A percentile compares a stretch with the other conserved stretches of the same genome.
Conservation (phyloP, 768 basidiomycete species). For the Pisolithus microcarpus region DNA sequence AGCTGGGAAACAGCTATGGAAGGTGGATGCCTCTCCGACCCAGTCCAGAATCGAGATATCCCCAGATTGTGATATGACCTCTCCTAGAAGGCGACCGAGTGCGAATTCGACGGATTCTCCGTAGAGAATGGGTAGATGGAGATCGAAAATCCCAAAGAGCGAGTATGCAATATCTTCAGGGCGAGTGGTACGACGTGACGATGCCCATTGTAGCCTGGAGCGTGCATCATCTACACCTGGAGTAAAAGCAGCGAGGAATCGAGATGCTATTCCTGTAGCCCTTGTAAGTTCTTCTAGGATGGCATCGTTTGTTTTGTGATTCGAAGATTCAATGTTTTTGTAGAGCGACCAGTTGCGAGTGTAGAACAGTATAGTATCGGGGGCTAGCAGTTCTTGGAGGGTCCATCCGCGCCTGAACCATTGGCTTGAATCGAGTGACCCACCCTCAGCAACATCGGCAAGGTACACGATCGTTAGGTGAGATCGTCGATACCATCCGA, state of each 20-base stretch:
- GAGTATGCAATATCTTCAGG: constrained; percentile 4
- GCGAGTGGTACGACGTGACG: background rate
- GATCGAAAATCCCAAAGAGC: constrained; percentile 3
- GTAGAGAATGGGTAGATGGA: background rate
- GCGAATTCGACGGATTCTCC: background rate
- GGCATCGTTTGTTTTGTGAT: background rate
- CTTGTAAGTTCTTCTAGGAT: background rate
- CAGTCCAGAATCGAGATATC: background rate
- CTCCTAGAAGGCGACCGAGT: background rate
- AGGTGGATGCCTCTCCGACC: background rate
- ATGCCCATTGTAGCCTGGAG: background rate
- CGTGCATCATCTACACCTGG: constrained; percentile 2
- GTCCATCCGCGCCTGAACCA: constrained; percentile 5
- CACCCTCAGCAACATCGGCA: background rate
- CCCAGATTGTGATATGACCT: background rate
- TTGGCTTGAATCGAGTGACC: background rate
- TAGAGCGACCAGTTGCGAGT: constrained; percentile 1
- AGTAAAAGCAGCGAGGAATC: background rate
- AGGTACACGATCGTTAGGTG: constrained; percentile 1
- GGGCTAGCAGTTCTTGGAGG: constrained; percentile 4
- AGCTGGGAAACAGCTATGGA: background rate
- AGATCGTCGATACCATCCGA: constrained; percentile 1
- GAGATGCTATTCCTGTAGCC: background rate
- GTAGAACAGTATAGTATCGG: background rate
- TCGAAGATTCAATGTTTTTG: background rate